Conservation (phyloP, 73 alveolate species). For the Paramecium pentaurelia region DNA sequence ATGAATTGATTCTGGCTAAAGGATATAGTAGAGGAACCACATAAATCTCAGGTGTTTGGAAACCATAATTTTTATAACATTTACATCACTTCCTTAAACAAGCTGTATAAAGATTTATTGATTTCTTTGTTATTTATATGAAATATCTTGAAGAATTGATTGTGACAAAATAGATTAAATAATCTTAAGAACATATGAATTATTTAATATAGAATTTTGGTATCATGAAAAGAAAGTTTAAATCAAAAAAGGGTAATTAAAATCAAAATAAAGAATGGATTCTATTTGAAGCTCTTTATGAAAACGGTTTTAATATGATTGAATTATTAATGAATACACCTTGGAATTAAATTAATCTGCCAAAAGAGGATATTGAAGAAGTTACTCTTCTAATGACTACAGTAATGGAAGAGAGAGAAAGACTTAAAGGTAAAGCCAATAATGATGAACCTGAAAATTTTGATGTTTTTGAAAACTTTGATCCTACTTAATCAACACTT, state of each 20-base stretch:
- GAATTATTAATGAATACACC: not conserved
- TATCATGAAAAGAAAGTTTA: not conserved
- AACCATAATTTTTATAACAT: not conserved
- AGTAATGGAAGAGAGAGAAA: not conserved
- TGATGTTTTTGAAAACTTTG: not conserved
- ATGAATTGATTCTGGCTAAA: constrained; percentile 4
- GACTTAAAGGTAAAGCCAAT: not conserved
- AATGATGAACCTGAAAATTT: not conserved
- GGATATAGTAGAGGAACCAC: not conserved
- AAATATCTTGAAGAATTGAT: not conserved
- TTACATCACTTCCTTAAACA: not conserved
- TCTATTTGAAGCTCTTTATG: not conserved
- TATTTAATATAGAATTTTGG: constrained; percentile 6
- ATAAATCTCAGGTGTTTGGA: not conserved
- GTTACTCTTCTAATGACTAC: not conserved
- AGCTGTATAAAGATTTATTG: not conserved
- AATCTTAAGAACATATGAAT: not conserved
- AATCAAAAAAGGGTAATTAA: not conserved
- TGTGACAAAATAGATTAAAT: not conserved
- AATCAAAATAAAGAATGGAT: not conserved
- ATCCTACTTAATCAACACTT: not conserved
- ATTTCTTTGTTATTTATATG: not conserved
- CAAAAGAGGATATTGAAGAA: not conserved
- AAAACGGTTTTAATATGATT: not conserved
- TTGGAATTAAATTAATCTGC: not conserved